phyloP scores from a whole-genome alignment of 768 basidiomycete species.

The Panus rudis region DNA sequence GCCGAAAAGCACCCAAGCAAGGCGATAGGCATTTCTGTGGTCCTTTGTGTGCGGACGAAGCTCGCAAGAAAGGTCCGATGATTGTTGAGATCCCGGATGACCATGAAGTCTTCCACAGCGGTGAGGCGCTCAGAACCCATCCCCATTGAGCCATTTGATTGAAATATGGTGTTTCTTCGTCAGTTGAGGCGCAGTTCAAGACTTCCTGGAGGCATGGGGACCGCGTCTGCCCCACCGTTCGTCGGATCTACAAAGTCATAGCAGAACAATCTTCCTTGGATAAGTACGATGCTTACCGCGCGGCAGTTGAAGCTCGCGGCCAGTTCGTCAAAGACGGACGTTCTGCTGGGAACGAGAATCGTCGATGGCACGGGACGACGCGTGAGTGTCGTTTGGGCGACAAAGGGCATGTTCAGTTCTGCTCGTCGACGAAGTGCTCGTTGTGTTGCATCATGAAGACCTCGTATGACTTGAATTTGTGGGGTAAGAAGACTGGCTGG shows the following conservation, averaged over 20 bases:
- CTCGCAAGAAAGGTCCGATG: conserved; percentile 46
- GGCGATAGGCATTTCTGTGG: conserved; percentile 57
- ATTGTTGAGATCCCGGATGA: conserved; percentile 52
- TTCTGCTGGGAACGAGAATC: conserved; percentile 52
- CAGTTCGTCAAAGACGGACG: conserved; percentile 48
- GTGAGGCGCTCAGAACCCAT: conserved; percentile 29
- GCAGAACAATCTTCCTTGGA: conserved; percentile 40
- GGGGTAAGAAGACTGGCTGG: conserved; percentile 1
- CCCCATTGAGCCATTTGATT: not conserved
- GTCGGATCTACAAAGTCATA: conserved; percentile 59
- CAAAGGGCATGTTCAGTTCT: conserved; percentile 1
- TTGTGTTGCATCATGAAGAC: conserved; percentile 8
- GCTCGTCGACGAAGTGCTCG: not conserved
- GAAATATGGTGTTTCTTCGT: conserved; percentile 43
- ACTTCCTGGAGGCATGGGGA: conserved; percentile 58
- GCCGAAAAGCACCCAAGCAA: conserved; percentile 48
- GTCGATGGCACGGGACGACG: conserved; percentile 8
- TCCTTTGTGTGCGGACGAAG: conserved; percentile 46
- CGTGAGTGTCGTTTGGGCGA: conserved; percentile 7
- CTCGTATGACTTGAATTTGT: conserved; percentile 4
- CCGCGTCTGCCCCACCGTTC: conserved; percentile 49
- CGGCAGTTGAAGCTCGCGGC: conserved; percentile 51
- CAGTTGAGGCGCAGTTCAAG: conserved; percentile 49
- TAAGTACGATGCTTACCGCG: conserved; percentile 55
- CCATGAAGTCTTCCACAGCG: conserved; percentile 60